Evolutionary conservation across 2,329 filamentous ascomycete genomes (phyloP).

Genomic region (Cadophora gregata): DNA sequence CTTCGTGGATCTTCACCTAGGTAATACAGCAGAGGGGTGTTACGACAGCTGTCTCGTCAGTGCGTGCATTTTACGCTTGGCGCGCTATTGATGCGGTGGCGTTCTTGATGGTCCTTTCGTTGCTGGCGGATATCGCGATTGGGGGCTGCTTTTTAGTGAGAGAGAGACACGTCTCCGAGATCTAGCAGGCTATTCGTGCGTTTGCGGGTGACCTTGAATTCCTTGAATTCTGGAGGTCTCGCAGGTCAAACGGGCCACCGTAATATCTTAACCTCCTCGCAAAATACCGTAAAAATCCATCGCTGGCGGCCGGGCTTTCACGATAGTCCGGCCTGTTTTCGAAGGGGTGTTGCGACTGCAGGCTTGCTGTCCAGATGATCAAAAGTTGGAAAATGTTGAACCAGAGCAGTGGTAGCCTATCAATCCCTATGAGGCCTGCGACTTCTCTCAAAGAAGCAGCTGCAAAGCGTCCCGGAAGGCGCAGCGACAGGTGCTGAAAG

Average conservation of each 20-base stretch:
- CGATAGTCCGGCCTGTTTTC: slow-evolving; percentile 9
- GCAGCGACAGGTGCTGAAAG: slow-evolving; percentile 13
- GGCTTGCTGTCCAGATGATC: not conserved
- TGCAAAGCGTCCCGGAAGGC: slow-evolving; percentile 1
- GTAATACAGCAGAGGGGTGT: not conserved
- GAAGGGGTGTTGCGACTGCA: slow-evolving; percentile 10
- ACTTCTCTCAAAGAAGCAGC: not conserved
- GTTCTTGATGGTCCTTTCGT: not conserved
- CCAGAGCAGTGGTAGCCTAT: slow-evolving; percentile 10
- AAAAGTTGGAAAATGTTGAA: not conserved
- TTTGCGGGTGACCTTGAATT: not conserved
- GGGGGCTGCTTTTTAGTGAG: slow-evolving; percentile 15
- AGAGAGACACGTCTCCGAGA: slow-evolving; percentile 13
- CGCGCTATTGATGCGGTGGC: slow-evolving; percentile 2
- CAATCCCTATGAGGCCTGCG: slow-evolving; percentile 9
- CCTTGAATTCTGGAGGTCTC: not conserved
- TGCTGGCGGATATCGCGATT: slow-evolving; percentile 6
- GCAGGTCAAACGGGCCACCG: not conserved
- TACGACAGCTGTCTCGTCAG: slow-evolving; percentile 9
- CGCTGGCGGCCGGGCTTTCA: not conserved
- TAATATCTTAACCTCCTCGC: slow-evolving; percentile 4
- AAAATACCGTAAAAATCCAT: not conserved
- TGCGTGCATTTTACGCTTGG: slow-evolving; percentile 14
- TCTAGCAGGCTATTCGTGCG: slow-evolving; percentile 10
- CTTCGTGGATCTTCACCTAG: not conserved